Base-by-base conservation (phyloP, 2,329 filamentous ascomycete species). In the Elsinoe ampelina region DNA sequence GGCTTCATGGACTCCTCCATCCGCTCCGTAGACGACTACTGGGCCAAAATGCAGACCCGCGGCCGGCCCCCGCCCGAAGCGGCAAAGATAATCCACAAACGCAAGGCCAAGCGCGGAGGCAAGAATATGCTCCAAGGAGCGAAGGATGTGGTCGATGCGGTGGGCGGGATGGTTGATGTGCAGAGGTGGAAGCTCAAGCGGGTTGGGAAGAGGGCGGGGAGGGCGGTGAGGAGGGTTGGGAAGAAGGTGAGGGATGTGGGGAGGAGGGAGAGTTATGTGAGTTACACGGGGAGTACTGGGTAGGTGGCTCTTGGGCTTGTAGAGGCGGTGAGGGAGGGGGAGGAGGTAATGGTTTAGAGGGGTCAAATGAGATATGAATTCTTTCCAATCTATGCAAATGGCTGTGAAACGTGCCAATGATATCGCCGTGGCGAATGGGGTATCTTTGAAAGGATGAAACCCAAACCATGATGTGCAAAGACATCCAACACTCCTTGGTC, bases 1-100 rank as follows among this genome's bases (percentile, higher is more conserved):
- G 48, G 48, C 48, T 52, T 52, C 48, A 52, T 52, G 52, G 36
- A 42, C 35, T 42, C 39, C n/a, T 36, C 35, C 35, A 36, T 55
- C 11, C 39, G 52, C 13, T 12, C 20, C 22, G 35, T 42, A 12
- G 52, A 55, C 52, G 52, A 45, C 36, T 42, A 34, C 12, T 35
- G 19, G 22, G 36, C 52, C n/a, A 45, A 55, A 17, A 45, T 55
- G 36, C 11, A 55, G n/a, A 10, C 34, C n/a, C 48, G 48, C 17
- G 34, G 7, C 32, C 2, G 36, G 2, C 15, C 15, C 15, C 7
- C 48, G 5, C 48, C 48, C 6, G 32, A 7, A 2, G 19, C 48
- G 6, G 22, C 38, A 8, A 36, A 38, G 32, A 38, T 38, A 17
- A 19, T 52, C 5, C 48, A 52, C 34, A 52, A 52, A 39, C 48